Evolutionary conservation across 2,329 filamentous ascomycete species (phyloP).

Genomic region (Aureobasidium musti): DNA sequence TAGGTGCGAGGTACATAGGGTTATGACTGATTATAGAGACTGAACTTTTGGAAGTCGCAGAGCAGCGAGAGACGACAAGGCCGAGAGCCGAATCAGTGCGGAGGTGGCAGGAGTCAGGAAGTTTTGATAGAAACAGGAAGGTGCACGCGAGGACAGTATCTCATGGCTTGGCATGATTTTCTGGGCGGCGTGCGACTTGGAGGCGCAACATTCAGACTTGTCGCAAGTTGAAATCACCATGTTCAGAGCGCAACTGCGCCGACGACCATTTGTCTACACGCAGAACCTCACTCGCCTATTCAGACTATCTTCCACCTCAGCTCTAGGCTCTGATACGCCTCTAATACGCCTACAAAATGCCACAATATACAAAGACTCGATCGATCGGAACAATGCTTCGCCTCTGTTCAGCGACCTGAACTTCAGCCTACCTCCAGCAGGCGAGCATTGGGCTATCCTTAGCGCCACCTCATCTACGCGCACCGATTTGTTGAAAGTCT

Average conservation of each 20-base stretch:
- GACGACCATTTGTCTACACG: background rate
- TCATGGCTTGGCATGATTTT: conserved; percentile 16
- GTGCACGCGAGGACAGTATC: background rate
- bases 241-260: conserved; percentile 26
- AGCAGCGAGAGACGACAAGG: background rate
- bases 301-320: background rate
- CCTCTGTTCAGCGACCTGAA: conserved; percentile 71
- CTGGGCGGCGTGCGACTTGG: background rate
- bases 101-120: conserved; percentile 7
- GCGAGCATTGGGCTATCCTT: conserved; percentile 71
- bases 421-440: conserved; percentile 62
- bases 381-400: conserved; percentile 62
- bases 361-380: conserved; percentile 80
- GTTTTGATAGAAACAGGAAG: background rate
- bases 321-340: background rate
- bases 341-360: conserved; percentile 70
- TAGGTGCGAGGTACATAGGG: background rate
- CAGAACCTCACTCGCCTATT: background rate
- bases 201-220: background rate
- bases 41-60: background rate
- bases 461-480: conserved; percentile 77
- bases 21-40: background rate
- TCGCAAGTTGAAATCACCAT: conserved; percentile 1
- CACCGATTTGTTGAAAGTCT: conserved; percentile 77
- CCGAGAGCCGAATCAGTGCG: conserved; percentile 13